Evolutionary conservation across 1,284 basidiomycete genomes (phyloP), one percentile per base, ranked within the genome.

Genomic region (Trametes polyzona): DNA sequence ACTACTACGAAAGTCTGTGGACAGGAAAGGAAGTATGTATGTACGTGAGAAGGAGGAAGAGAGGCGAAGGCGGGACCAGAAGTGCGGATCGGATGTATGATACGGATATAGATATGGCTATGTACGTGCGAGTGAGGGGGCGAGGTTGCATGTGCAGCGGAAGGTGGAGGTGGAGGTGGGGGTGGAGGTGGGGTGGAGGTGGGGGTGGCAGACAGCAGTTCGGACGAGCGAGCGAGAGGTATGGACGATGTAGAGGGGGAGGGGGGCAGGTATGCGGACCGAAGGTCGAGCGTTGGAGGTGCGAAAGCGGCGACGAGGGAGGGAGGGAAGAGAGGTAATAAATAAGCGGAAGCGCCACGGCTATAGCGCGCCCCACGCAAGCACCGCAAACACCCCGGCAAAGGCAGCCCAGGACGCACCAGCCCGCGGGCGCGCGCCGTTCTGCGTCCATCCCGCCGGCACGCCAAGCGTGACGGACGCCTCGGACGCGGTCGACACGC

Each of bases 401-500:
- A n/a, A 47, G 42, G 30, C 51, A 9, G 19, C 27, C 37, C 37
- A 30, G 27, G 42, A 36, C n/a, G 35, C 23, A 39, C 17, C 46
- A n/a, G 9, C n/a, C 6, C 14, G 4, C 37, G 37, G 12, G 16
- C 26, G 36, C 27, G 55, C 57, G 29, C 52, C 52, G 48, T 27
- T 63, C 24, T 36, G 27, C 27, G 42, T 62, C 62, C 64, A 71
- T 16, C 74, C 74, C 9, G 71, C 67, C 8, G 74, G 74, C 40
- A 62, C 57, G 17, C 76, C 76, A 21, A 78, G 71, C n/a, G 69
- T 69, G 36, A 74, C 50, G 30, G 69, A 72, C 19, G 65, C 55
- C 37, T 65, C 61, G 11, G 68, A 54, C 11, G 68, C 68, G 3
- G 67, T 70, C 21, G 72, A 73, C 14, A 67, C 63, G 23, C 64